phyloP scores from a whole-genome alignment of 768 basidiomycete genomes.

The Galerina sulciceps region DNA sequence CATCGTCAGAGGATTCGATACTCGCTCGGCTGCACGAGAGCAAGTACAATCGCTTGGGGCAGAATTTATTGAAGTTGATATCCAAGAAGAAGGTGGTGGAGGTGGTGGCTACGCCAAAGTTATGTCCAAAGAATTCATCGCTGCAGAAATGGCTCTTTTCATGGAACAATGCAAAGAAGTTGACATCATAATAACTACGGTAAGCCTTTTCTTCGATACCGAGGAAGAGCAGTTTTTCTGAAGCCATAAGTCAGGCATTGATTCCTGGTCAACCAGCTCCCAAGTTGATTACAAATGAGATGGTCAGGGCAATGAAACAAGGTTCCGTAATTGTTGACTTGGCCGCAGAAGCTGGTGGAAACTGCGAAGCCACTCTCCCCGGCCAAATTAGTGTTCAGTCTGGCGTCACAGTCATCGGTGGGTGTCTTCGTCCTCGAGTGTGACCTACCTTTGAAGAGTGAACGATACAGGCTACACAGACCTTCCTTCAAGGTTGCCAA shows the following conservation, averaged over 20 bases:
- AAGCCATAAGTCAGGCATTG: slow-evolving; percentile 53
- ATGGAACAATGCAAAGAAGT: slow-evolving; percentile 88
- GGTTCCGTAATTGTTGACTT: slow-evolving; percentile 89
- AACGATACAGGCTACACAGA: slow-evolving; percentile 71
- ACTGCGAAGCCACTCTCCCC: slow-evolving; percentile 81
- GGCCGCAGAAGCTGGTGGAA: slow-evolving; percentile 90
- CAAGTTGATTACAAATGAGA: slow-evolving; percentile 81
- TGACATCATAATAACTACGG: slow-evolving; percentile 88
- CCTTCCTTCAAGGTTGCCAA: slow-evolving; percentile 85
- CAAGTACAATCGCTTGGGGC: slow-evolving; percentile 91
- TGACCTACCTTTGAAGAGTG: slow-evolving; percentile 3
- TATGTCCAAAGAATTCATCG: slow-evolving; percentile 90
- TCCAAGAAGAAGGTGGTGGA: slow-evolving; percentile 83
- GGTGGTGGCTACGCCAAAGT: slow-evolving; percentile 88
- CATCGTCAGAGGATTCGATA: slow-evolving; percentile 88
- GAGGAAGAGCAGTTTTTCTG: not conserved
- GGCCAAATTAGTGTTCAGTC: slow-evolving; percentile 70
- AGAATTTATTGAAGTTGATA: slow-evolving; percentile 82
- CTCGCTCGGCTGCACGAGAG: slow-evolving; percentile 82
- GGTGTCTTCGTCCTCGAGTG: slow-evolving; percentile 4
- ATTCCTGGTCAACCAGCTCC: slow-evolving; percentile 90
- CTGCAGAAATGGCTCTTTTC: slow-evolving; percentile 88
- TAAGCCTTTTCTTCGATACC: slow-evolving; percentile 28
- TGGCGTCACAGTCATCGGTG: slow-evolving; percentile 86
- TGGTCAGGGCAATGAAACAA: slow-evolving; percentile 91